Conservation (phyloP, 805 yeast species). For the Monosporozyma servazzii region DNA sequence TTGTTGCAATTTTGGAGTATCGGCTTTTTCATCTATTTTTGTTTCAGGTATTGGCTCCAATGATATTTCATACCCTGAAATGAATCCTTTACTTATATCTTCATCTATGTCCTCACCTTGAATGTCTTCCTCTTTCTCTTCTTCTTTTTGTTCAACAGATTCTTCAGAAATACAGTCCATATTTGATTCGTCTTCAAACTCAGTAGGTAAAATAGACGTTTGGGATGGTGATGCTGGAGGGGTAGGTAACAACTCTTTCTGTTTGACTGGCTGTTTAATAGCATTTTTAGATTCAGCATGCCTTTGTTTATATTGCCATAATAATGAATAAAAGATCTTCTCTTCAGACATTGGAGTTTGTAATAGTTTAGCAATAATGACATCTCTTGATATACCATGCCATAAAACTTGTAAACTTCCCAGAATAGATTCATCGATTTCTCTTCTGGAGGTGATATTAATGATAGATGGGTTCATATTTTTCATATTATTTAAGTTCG, state of each 20-base stretch:
- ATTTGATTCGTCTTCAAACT: background rate
- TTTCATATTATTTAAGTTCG: slow-evolving; percentile 21
- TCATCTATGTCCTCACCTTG: background rate
- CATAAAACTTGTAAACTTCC: slow-evolving; percentile 69
- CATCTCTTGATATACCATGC: slow-evolving; percentile 63
- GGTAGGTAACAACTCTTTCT: background rate
- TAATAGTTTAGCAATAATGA: slow-evolving; percentile 45
- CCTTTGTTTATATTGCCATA: slow-evolving; percentile 67
- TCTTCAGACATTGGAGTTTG: slow-evolving; percentile 57
- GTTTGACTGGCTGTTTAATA: background rate
- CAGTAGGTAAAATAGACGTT: background rate
- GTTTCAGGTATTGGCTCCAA: background rate
- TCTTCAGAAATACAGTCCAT: background rate
- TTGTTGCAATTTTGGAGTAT: slow-evolving; percentile 23
- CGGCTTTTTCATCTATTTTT: slow-evolving; percentile 6
- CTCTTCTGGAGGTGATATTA: slow-evolving; percentile 29
- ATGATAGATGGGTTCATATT: slow-evolving; percentile 11
- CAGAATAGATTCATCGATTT: slow-evolving; percentile 64
- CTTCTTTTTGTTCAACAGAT: background rate
- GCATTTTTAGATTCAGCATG: slow-evolving; percentile 30
- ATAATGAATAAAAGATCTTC: slow-evolving; percentile 68
- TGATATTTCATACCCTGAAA: background rate
- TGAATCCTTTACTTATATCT: background rate
- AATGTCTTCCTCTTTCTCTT: background rate
- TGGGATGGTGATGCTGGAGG: background rate